A percentile compares a stretch with the other conserved stretches of the same genome.
phyloP scores from a whole-genome alignment of 2,329 filamentous ascomycete species.

The Alternaria infectoria region DNA sequence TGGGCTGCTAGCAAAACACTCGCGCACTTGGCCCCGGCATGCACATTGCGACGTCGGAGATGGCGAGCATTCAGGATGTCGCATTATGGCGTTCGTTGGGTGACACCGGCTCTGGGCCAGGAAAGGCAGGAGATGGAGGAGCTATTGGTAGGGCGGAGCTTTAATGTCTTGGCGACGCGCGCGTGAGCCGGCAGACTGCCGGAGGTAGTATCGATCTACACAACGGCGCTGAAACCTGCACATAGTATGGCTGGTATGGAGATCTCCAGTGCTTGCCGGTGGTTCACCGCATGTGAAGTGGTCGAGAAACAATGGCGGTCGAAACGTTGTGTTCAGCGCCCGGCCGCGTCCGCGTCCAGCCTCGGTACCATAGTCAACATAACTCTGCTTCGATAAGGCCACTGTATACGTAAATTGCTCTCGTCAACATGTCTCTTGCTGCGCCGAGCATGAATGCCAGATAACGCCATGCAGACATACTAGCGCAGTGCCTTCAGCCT shows the following conservation, averaged over 20 bases:
- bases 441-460: neutral
- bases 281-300: neutral
- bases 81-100: neutral
- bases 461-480: neutral
- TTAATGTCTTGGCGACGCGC: constrained; percentile 1
- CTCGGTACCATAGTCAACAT: neutral
- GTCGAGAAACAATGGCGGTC: neutral
- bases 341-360: neutral
- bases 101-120: constrained; percentile 3
- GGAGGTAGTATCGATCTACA: constrained; percentile 6
- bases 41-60: constrained; percentile 2
- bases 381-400: neutral
- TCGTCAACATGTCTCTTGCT: neutral
- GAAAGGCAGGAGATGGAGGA: constrained; percentile 10
- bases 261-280: neutral
- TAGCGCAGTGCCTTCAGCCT: neutral
- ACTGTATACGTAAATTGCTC: constrained; percentile 1
- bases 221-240: neutral
- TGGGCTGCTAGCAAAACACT: constrained; percentile 1
- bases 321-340: neutral
- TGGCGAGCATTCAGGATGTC: neutral
- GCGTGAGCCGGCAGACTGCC: constrained; percentile 1
- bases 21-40: constrained; percentile 1
- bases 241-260: constrained; percentile 1
- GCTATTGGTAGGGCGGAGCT: constrained; percentile 7